These are phyloP conservation scores for Parietichytrium sp. DNA, from an alignment of 108 stramenopile species.

Conservation along the genomic window DNA sequence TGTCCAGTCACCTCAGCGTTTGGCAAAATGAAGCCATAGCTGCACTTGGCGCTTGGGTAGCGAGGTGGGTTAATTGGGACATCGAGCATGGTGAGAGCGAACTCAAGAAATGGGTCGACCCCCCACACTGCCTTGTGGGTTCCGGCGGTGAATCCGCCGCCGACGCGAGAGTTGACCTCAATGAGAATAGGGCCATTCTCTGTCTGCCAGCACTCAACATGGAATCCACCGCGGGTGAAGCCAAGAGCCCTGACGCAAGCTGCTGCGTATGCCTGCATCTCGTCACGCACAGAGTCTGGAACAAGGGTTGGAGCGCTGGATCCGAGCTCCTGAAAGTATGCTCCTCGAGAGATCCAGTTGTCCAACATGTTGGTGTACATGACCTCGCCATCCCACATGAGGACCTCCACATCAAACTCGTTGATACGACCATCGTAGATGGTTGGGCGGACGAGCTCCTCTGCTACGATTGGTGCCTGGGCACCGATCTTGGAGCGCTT, in stretches of 20 bases:
- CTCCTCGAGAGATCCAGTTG: background rate
- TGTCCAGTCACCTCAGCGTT: slow-evolving; percentile 13
- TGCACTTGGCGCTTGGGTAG: background rate
- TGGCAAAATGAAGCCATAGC: slow-evolving; percentile 18
- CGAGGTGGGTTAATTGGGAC: slow-evolving; percentile 37
- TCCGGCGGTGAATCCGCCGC: slow-evolving; percentile 16
- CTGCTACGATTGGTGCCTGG: slow-evolving; percentile 35
- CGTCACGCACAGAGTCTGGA: background rate
- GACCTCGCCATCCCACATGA: slow-evolving; percentile 24
- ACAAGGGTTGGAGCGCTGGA: background rate
- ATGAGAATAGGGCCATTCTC: slow-evolving; percentile 22
- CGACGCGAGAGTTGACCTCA: slow-evolving; percentile 29
- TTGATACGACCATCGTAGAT: slow-evolving; percentile 34
- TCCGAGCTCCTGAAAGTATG: slow-evolving; percentile 28
- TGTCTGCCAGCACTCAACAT: slow-evolving; percentile 25
- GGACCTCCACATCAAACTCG: slow-evolving; percentile 29
- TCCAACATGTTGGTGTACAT: slow-evolving; percentile 32
- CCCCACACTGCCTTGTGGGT: slow-evolving; percentile 38
- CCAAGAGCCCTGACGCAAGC: background rate
- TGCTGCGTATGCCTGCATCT: slow-evolving; percentile 34
- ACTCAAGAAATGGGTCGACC: slow-evolving; percentile 34
- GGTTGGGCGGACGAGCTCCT: slow-evolving; percentile 19
- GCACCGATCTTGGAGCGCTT: too few relatives aligned
- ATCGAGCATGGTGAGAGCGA: slow-evolving; percentile 37
- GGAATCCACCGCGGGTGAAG: slow-evolving; percentile 15